Conservation (phyloP, 805 yeast genomes). For the Dipodascopsis uninucleata region DNA sequence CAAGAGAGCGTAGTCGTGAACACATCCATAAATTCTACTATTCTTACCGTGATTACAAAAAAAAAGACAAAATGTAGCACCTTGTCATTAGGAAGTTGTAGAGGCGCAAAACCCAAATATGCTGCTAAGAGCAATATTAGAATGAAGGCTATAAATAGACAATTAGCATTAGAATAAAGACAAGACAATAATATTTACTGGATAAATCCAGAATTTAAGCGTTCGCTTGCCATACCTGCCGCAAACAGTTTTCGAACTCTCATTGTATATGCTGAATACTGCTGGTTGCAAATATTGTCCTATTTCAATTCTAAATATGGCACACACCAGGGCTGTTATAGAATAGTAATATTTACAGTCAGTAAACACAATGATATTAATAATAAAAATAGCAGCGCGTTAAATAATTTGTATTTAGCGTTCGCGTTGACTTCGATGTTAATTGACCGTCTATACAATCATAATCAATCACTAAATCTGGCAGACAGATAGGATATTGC, state of each 20-base stretch:
- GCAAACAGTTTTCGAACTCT: conserved; percentile 33
- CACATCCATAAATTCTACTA: not conserved
- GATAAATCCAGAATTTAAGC: not conserved
- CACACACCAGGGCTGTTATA: no score
- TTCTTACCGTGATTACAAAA: conserved; percentile 35
- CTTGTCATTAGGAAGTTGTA: conserved; percentile 42
- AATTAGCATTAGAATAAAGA: not conserved
- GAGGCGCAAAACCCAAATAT: conserved; percentile 35
- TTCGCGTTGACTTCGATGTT: no score
- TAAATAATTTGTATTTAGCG: no score
- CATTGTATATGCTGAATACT: no score
- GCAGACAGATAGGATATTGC: no score
- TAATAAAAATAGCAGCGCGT: no score
- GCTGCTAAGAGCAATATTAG: conserved; percentile 26
- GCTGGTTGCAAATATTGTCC: no score
- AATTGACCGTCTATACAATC: no score
- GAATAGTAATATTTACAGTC: no score
- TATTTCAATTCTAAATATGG: no score
- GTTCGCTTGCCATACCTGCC: conserved; percentile 25
- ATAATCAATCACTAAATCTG: no score
- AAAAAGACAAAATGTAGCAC: conserved; percentile 38
- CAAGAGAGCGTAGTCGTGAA: not conserved
- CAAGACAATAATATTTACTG: not conserved
- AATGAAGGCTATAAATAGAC: conserved; percentile 28
- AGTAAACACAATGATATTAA: no score